Evolutionary conservation across 345 rosid species (phyloP).

Genomic region (Sonneratia alba): DNA sequence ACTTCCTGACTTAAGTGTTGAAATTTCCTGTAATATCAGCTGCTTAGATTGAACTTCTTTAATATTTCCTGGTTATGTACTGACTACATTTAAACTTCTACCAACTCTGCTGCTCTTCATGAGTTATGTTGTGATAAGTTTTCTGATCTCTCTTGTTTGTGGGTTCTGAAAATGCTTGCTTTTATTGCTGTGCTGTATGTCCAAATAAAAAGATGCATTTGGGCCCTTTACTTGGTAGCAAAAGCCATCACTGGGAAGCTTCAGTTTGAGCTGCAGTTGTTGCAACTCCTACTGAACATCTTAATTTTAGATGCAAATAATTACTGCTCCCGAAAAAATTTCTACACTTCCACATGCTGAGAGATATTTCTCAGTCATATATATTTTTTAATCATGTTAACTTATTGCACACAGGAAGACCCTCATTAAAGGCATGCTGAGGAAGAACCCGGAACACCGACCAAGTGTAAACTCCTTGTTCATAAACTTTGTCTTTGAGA

Average conservation of each 20-base stretch:
- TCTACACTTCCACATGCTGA: background rate
- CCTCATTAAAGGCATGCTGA: slow-evolving; percentile 87
- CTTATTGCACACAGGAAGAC: slow-evolving; percentile 49
- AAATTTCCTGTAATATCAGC: too few species aligned
- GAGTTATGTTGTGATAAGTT: too few species aligned
- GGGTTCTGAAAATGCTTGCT: too few species aligned
- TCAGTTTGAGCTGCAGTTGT: background rate
- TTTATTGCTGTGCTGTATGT: too few species aligned
- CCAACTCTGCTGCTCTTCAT: too few species aligned
- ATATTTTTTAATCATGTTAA: slow-evolving; percentile 5
- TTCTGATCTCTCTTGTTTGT: too few species aligned
- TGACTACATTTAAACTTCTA: too few species aligned
- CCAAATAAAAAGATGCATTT: background rate
- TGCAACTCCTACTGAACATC: background rate
- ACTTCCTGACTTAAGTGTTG: too few species aligned
- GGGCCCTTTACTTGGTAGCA: background rate
- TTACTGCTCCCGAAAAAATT: background rate
- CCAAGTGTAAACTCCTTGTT: slow-evolving; percentile 57
- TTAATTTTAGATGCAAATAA: background rate
- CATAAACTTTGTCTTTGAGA: slow-evolving; percentile 12
- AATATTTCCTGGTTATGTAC: too few species aligned
- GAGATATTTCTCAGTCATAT: background rate
- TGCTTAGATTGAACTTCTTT: too few species aligned
- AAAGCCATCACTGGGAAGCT: background rate
- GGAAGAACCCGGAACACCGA: slow-evolving; percentile 95